Base-by-base conservation (phyloP, 1,139 yeast genomes). In the Kurtzmaniella quercitrusa region DNA sequence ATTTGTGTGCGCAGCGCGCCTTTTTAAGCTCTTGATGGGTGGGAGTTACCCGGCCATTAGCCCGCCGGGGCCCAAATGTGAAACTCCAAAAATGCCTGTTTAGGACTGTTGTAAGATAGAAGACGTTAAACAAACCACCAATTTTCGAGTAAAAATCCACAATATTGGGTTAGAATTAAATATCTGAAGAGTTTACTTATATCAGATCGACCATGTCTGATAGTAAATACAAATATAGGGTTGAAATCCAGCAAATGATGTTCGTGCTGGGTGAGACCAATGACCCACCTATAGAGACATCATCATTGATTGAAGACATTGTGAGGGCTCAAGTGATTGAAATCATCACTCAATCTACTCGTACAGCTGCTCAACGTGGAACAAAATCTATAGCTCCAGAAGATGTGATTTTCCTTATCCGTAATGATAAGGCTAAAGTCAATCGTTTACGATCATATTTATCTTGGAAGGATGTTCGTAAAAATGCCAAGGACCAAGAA, bases 181-280 rank as follows among this genome's bases (percentile, higher is more conserved):
- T n/a, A n/a, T n/a, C n/a, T n/a, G n/a, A n/a, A n/a, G n/a, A n/a
- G n/a, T n/a, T n/a, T n/a, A n/a, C n/a, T n/a, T n/a, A n/a, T n/a
- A n/a, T n/a, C n/a, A n/a, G n/a, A n/a, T n/a, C n/a, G 11, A 21
- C 5, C 32, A 42, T 42, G 45, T 23, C 45, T 16, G 67, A 64
- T 40, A 64, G 76, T 49, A 83, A 84, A 57, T 83, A 85, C 65
- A 80, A 82, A 57, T 88, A 88, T 60, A 71, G 95, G 45, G 78
- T 84, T 39, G 96, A 88, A 62, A 88, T 88, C 55, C 96, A 88
- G 61, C 96, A 89, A 68, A 94, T 93, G 98, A 93, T 93, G 99
- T 93, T 94, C 69, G 98, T 93, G 46, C 78, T 86, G 47, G 99
- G 98, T 2, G 98, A 93, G 62, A 81, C 94, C 1, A 88, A 87